Evolutionary conservation across 495 filamentous ascomycete species (phyloP).

Genomic region (Xylona heveae): DNA sequence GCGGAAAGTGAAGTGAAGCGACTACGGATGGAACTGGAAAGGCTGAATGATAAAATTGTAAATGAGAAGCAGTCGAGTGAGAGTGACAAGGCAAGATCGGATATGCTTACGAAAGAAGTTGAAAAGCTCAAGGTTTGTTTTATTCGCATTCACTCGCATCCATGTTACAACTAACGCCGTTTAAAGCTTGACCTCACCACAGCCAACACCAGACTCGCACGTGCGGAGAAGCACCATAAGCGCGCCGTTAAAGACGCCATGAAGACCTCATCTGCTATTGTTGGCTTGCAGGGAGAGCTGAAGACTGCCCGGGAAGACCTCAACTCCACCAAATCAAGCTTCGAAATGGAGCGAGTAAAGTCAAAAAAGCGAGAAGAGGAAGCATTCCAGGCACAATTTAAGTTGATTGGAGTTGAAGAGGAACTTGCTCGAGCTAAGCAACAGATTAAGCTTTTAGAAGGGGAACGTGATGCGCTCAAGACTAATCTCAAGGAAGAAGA

Average conservation of each 20-base stretch:
- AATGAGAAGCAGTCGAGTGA: too few species aligned
- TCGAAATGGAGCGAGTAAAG: constrained; percentile 24
- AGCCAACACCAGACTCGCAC: constrained; percentile 40
- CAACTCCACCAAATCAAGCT: constrained; percentile 28
- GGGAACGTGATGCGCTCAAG: constrained; percentile 46
- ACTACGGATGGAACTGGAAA: constrained; percentile 32
- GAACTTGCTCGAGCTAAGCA: constrained; percentile 44
- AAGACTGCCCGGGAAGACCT: constrained; percentile 38
- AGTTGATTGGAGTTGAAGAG: constrained; percentile 50
- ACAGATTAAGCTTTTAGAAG: constrained; percentile 40
- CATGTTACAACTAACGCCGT: too few species aligned
- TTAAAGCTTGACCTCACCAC: too few species aligned
- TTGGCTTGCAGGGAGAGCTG: constrained; percentile 68
- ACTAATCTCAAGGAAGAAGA: constrained; percentile 36
- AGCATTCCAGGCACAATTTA: constrained; percentile 51
- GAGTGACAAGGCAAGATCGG: too few species aligned
- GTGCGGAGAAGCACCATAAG: constrained; percentile 73
- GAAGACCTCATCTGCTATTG: constrained; percentile 51
- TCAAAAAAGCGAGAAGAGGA: constrained; percentile 43
- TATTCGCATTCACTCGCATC: constrained; percentile 27
- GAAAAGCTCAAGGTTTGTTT: constrained; percentile 24
- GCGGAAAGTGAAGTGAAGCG: constrained; percentile 46
- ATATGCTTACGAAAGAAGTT: constrained; percentile 36
- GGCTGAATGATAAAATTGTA: constrained; percentile 32
- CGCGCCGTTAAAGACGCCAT: constrained; percentile 69